Evolutionary conservation across 768 basidiomycete species (phyloP).

Genomic region (Lactarius pseudohatsudake): DNA sequence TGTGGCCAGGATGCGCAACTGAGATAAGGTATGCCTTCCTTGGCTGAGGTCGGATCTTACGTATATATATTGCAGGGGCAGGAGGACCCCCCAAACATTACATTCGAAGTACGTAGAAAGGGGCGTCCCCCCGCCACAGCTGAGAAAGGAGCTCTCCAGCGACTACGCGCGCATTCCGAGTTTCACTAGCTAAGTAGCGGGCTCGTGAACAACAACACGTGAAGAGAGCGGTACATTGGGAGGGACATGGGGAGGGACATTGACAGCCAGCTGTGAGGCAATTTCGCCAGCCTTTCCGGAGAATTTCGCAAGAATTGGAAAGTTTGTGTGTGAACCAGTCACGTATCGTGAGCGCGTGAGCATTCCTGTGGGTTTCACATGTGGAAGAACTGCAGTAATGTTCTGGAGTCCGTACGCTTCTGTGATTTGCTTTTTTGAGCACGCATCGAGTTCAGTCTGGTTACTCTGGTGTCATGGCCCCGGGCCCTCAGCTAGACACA

Average conservation of each 20-base stretch:
- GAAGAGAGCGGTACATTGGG: neutral
- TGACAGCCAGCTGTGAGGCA: neutral
- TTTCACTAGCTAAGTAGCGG: neutral
- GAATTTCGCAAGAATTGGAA: no score
- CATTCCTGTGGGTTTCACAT: no score
- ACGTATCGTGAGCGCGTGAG: neutral
- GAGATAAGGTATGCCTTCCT: neutral
- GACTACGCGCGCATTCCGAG: no score
- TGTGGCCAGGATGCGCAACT: neutral
- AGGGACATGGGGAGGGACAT: no score
- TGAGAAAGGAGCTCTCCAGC: neutral
- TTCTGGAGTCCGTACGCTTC: no score
- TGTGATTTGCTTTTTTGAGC: no score
- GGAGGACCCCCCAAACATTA: neutral
- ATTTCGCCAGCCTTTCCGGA: neutral
- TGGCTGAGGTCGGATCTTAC: neutral
- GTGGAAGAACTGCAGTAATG: no score
- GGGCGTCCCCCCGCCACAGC: neutral
- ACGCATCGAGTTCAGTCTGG: no score
- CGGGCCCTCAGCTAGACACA: no score
- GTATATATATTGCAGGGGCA: neutral
- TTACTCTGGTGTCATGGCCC: no score
- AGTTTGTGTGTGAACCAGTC: neutral
- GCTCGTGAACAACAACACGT: neutral
- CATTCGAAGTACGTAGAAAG: no score